These are phyloP conservation scores for Exobasidium cylindrosporum DNA, from an alignment of 1,284 basidiomycete species.

Conservation along the genomic window DNA sequence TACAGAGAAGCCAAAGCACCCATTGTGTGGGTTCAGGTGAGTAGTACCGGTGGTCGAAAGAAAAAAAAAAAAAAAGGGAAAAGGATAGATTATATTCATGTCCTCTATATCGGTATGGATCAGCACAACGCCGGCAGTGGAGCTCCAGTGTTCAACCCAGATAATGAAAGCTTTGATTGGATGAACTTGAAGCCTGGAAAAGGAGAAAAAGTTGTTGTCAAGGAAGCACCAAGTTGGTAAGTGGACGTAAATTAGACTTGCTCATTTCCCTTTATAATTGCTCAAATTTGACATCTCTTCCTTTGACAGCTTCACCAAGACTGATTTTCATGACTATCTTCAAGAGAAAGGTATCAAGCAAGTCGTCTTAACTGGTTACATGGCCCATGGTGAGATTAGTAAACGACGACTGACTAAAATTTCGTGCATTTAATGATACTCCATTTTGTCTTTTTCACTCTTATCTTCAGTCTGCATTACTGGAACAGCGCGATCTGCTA, in stretches of 20 bases:
- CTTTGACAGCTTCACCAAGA: slow-evolving; percentile 1
- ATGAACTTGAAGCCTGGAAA: slow-evolving; percentile 1
- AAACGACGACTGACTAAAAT: too few relatives aligned
- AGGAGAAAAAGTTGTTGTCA: slow-evolving; percentile 2
- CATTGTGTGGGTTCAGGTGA: neutral
- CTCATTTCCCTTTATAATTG: neutral
- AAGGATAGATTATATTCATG: too few relatives aligned
- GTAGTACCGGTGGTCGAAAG: neutral
- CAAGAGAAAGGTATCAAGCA: slow-evolving; percentile 1
- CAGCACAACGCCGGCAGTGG: neutral
- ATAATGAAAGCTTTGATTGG: slow-evolving; percentile 1
- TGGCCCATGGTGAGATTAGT: slow-evolving; percentile 9
- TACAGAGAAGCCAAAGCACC: neutral
- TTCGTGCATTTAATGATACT: neutral
- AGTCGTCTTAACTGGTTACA: slow-evolving; percentile 7
- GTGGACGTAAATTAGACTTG: neutral
- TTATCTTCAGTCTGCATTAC: slow-evolving; percentile 1
- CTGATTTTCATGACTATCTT: slow-evolving; percentile 4
- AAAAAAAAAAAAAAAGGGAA: neutral
- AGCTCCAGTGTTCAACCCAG: slow-evolving; percentile 2
- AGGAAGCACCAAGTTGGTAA: slow-evolving; percentile 6
- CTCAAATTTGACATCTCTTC: neutral
- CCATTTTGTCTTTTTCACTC: neutral
- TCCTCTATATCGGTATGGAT: too few relatives aligned
- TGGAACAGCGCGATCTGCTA: neutral